These are phyloP conservation scores for Colletotrichum eleusines DNA, from an alignment of 2,329 filamentous ascomycete species.

Conservation along the genomic window DNA sequence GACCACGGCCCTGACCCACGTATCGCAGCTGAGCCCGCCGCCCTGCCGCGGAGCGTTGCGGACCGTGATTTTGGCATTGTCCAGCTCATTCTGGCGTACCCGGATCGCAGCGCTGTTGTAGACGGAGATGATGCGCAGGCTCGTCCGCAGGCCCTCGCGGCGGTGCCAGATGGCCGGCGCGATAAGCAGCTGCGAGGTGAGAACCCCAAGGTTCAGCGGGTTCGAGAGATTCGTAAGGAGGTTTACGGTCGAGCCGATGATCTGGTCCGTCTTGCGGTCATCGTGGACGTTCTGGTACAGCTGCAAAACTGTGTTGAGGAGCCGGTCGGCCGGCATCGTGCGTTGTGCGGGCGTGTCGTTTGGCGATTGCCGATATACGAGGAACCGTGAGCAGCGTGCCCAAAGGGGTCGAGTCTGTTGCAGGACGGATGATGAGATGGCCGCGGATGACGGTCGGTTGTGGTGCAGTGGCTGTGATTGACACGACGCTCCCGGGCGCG, in stretches of 20 bases:
- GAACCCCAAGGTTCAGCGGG: conserved; percentile 78
- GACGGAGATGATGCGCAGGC: conserved; percentile 75
- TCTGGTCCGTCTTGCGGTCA: conserved; percentile 63
- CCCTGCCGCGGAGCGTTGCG: conserved; percentile 50
- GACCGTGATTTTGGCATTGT: conserved; percentile 48
- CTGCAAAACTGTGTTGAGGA: conserved; percentile 75
- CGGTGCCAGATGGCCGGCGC: conserved; percentile 78
- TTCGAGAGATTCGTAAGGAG: conserved; percentile 79
- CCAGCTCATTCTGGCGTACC: conserved; percentile 62
- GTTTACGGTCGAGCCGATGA: conserved; percentile 74
- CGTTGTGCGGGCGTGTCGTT: neutral
- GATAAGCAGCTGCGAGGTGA: conserved; percentile 78
- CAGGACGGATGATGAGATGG: neutral
- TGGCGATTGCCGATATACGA: neutral
- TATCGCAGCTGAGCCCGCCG: conserved; percentile 61
- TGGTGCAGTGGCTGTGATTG: conserved; percentile 13
- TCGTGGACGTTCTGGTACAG: conserved; percentile 67
- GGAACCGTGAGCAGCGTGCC: neutral
- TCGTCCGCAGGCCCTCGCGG: conserved; percentile 71
- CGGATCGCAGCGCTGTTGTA: conserved; percentile 75
- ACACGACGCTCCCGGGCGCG: conserved; percentile 16
- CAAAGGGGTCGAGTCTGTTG: neutral
- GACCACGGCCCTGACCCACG: conserved; percentile 68
- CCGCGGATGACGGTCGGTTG: neutral
- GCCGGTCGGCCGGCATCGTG: conserved; percentile 74